Base-by-base conservation (phyloP, 1,139 yeast genomes). In the Suhomyces choctaworum region DNA sequence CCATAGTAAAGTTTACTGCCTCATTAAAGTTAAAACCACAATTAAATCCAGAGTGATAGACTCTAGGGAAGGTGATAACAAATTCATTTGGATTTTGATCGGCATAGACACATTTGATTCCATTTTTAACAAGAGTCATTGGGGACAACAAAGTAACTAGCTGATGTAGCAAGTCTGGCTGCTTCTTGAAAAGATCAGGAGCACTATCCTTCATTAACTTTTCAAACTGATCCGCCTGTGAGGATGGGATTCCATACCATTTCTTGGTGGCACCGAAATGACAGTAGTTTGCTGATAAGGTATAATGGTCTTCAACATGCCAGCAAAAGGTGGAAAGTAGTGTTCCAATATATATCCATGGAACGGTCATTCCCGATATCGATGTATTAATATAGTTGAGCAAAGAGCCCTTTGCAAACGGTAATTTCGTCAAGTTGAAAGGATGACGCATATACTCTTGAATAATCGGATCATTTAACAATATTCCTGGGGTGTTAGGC, bases 161-260 rank as follows among this genome's bases (percentile, higher is more conserved):
- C 54, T 90, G 97, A 59, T 87, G 96, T 36, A 90, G 64, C 43
- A 90, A 69, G 61, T 89, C 96, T 0, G 96, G 96, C 50, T 90
- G 97, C 50, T 82, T 78, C 31, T 77, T 74, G 55, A 90, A 87
- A 39, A 87, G 69, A 54, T 88, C 97, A 0, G 97, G 97, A 1
- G 92, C 87, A 22, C 73, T 54, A 8, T 63, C 56, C 39, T 65
- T 66, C 75, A 83, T 73, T 20, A 76, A 58, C 15, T 53, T 44
- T 44, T 82, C 86, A 52, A 84, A 82, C 25, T 60, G 51, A 12
- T 62, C 71, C 17, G 86, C 78, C 39, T 67, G 61, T 2, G 54
- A 52, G 7, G 81, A 71, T 1, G 92, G 90, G 4, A 84, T 78
- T 10, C 86, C 84, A 51, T 84, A 84, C 94, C 94, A 84, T 49